These are phyloP conservation scores for Biscutella laevigata DNA, from an alignment of 441 rosid species.

Conservation along the genomic window DNA sequence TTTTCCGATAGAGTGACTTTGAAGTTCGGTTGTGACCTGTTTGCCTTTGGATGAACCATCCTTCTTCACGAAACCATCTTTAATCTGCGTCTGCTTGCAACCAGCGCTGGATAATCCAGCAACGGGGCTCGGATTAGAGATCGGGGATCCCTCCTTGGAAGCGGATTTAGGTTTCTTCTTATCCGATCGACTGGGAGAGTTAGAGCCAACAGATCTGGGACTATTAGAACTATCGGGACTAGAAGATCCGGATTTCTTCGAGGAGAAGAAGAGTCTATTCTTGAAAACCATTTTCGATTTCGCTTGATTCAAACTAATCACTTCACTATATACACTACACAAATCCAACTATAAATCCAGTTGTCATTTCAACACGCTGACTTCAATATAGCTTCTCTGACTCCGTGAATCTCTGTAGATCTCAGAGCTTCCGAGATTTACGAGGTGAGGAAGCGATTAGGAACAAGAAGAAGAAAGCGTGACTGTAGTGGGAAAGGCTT, in stretches of 20 bases:
- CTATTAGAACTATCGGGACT: constrained; percentile 81
- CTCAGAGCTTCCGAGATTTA: constrained; percentile 3
- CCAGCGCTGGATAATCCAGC: constrained; percentile 26
- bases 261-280: constrained; percentile 84
- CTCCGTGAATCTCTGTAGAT: constrained; percentile 9
- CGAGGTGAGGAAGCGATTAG: constrained; percentile 20
- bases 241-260: constrained; percentile 77
- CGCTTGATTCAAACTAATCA: constrained; percentile 17
- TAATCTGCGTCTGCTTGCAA: constrained; percentile 44
- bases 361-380: constrained; percentile 7
- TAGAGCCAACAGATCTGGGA: constrained; percentile 76
- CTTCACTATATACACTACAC: not conserved
- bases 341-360: constrained; percentile 6
- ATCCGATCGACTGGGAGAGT: constrained; percentile 82
- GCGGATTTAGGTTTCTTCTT: constrained; percentile 72
- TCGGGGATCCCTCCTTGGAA: constrained; percentile 41
- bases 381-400: not conserved
- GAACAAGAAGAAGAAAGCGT: constrained; percentile 22
- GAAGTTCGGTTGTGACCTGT: constrained; percentile 24
- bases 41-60: constrained; percentile 39
- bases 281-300: constrained; percentile 68
- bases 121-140: constrained; percentile 16
- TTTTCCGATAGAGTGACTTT: constrained; percentile 25
- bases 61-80: constrained; percentile 54
- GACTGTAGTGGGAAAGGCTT: constrained; percentile 23